Evolutionary conservation across 352 stramenopile species (phyloP).

Genomic region (Globisporangium nodosum): DNA sequence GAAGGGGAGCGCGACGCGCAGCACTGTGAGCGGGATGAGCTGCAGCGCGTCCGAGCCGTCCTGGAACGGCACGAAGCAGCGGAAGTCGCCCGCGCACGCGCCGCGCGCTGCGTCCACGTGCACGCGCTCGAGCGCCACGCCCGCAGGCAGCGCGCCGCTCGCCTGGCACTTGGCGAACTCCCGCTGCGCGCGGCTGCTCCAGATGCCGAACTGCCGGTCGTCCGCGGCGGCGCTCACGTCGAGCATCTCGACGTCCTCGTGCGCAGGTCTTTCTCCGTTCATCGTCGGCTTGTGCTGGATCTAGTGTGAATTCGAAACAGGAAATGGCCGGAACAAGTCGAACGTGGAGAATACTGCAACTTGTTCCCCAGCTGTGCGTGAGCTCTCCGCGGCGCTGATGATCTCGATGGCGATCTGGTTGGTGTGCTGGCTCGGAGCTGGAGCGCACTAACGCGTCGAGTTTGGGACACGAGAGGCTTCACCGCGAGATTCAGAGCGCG

Average conservation of each 20-base stretch:
- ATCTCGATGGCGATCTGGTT: too few relatives aligned
- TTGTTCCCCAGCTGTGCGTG: too few relatives aligned
- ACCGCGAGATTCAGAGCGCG: too few relatives aligned
- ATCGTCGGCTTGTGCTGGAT: too few relatives aligned
- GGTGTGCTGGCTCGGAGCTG: too few relatives aligned
- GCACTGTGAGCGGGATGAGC: constrained; percentile 49
- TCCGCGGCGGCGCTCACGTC: constrained; percentile 10
- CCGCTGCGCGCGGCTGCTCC: constrained; percentile 59
- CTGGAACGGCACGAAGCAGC: constrained; percentile 73
- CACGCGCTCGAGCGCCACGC: constrained; percentile 39
- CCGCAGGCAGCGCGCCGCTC: constrained; percentile 21
- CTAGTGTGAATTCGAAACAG: too few relatives aligned
- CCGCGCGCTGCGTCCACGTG: constrained; percentile 44
- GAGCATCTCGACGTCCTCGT: constrained; percentile 13
- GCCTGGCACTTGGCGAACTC: constrained; percentile 67
- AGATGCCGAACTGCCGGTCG: constrained; percentile 61
- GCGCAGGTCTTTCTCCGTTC: neutral
- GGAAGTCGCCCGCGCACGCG: constrained; percentile 48
- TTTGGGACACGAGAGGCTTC: too few relatives aligned
- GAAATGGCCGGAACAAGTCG: too few relatives aligned
- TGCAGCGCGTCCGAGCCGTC: constrained; percentile 60
- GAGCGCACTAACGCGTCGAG: too few relatives aligned
- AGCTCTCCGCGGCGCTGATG: too few relatives aligned
- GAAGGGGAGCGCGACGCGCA: constrained; percentile 62
- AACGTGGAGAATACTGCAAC: too few relatives aligned